Evolutionary conservation across 352 stramenopile genomes (phyloP).

Genomic region (Aphanomyces stellatus): DNA sequence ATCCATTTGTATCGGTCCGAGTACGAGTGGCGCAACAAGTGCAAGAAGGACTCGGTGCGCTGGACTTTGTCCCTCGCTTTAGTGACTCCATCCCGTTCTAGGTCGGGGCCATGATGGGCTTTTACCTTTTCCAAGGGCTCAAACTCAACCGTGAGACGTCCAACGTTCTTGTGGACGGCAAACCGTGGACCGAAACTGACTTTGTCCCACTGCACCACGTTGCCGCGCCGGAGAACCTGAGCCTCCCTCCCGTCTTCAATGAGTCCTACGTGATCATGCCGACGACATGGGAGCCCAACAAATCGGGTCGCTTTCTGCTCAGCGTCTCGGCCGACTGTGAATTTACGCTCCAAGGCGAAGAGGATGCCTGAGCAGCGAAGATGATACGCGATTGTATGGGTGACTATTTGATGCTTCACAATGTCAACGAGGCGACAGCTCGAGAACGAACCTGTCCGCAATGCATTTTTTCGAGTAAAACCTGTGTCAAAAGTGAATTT

Average conservation of each 20-base stretch:
- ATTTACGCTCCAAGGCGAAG: conserved; percentile 42
- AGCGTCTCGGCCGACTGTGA: conserved; percentile 76
- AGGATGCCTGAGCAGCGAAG: not conserved
- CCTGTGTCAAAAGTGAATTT: too few relatives aligned
- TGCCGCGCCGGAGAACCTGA: conserved; percentile 52
- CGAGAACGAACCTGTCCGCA: not conserved
- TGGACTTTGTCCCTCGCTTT: too few relatives aligned
- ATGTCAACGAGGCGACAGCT: not conserved
- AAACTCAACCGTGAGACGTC: conserved; percentile 35
- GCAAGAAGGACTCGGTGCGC: conserved; percentile 57
- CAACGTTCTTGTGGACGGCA: conserved; percentile 55
- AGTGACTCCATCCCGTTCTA: too few relatives aligned
- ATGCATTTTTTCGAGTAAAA: too few relatives aligned
- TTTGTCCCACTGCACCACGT: conserved; percentile 75
- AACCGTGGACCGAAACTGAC: conserved; percentile 70
- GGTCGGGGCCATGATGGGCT: conserved; percentile 85
- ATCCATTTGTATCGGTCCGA: conserved; percentile 77
- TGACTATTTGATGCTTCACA: not conserved
- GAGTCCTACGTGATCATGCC: conserved; percentile 83
- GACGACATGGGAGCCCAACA: conserved; percentile 76
- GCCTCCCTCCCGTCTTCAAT: conserved; percentile 60
- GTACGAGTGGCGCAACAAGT: conserved; percentile 72
- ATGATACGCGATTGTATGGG: not conserved
- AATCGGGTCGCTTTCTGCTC: conserved; percentile 73
- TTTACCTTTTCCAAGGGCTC: conserved; percentile 69